Percentiles rank a stretch among this genome's conserved stretches.
Evolutionary conservation across 306 rosid species (phyloP).

Genomic region (Hippophae tibetana): DNA sequence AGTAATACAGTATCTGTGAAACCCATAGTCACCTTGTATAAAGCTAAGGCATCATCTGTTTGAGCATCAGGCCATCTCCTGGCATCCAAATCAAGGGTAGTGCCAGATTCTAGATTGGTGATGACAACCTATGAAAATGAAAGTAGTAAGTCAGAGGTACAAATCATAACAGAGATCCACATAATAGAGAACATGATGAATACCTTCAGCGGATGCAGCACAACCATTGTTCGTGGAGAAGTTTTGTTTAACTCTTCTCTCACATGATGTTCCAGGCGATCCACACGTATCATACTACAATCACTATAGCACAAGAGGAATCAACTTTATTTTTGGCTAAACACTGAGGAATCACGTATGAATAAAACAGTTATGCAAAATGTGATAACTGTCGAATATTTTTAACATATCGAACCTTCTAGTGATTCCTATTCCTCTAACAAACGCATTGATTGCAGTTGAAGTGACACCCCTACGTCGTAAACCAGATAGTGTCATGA

Average conservation of each 20-base stretch:
- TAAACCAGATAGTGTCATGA: conserved; percentile 90
- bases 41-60: conserved; percentile 55
- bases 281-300: conserved; percentile 73
- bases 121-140: conserved; percentile 59
- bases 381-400: not conserved
- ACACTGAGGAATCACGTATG: not conserved
- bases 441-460: conserved; percentile 82
- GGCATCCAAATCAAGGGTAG: conserved; percentile 62
- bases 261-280: conserved; percentile 82
- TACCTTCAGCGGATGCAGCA: conserved; percentile 86
- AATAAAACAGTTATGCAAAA: conserved; percentile 7
- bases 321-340: not conserved
- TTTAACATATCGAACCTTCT: conserved; percentile 54
- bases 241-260: conserved; percentile 87
- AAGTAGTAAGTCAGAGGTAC: conserved; percentile 11
- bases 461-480: conserved; percentile 82
- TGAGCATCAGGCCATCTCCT: conserved; percentile 91
- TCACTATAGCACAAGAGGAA: conserved; percentile 46
- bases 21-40: conserved; percentile 58
- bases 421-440: conserved; percentile 93
- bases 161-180: not conserved
- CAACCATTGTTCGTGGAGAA: conserved; percentile 76
- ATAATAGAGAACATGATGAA: conserved; percentile 17
- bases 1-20: not conserved
- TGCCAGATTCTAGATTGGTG: conserved; percentile 69